Evolutionary conservation across 306 rosid species (phyloP).

Genomic region (Trichosanthes truncata): DNA sequence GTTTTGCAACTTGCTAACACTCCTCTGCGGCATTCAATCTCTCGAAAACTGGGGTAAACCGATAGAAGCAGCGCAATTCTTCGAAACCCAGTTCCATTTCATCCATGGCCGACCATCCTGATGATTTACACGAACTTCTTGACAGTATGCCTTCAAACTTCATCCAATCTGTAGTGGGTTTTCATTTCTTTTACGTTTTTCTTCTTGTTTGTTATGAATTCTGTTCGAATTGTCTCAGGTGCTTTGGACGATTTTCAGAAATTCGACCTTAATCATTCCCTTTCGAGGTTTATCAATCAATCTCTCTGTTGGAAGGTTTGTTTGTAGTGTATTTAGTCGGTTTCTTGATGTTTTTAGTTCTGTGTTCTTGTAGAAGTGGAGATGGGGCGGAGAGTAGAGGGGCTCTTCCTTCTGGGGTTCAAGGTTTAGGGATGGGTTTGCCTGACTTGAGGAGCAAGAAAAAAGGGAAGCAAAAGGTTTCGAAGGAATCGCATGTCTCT

Average conservation of each 20-base stretch:
- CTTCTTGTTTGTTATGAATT: neutral
- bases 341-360: neutral
- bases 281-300: conserved; percentile 32
- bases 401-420: conserved; percentile 50
- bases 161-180: neutral
- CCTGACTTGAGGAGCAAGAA: conserved; percentile 75
- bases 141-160: conserved; percentile 39
- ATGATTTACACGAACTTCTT: conserved; percentile 78
- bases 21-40: neutral
- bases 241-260: conserved; percentile 87
- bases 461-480: conserved; percentile 60
- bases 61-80: neutral
- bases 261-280: conserved; percentile 47
- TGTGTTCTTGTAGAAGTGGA: conserved; percentile 18
- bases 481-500: conserved; percentile 60
- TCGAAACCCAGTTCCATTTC: neutral
- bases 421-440: conserved; percentile 77
- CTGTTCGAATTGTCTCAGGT: conserved; percentile 39
- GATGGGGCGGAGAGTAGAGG: conserved; percentile 20
- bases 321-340: neutral
- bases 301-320: neutral
- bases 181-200: neutral
- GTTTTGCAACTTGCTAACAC: neutral
- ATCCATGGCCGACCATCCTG: conserved; percentile 55
- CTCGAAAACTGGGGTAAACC: neutral